Base-by-base conservation (phyloP, 768 basidiomycete species). In the Austroboletus festivus region DNA sequence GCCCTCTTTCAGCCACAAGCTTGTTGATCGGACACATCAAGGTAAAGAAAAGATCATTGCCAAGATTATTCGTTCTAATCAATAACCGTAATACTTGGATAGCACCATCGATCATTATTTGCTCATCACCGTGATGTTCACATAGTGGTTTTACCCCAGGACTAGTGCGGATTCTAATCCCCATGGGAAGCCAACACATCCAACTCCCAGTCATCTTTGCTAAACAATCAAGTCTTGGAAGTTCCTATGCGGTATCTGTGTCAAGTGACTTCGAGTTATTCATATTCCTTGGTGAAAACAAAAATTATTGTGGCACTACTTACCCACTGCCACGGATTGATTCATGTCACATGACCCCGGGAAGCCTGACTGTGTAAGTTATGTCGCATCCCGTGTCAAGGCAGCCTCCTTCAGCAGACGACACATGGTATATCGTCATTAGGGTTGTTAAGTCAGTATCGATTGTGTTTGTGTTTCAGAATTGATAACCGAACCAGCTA, bases 41-140 rank as follows among this genome's bases (percentile, higher is more conserved):
- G 55, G 62, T 57, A 42, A 50, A 22, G 12, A 6, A n/a, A 13
- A 16, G 7, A n/a, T 18, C 18, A 15, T 23, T 19, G 21, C 38
- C 18, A 10, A 10, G 3, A 4, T 24, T 19, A 19, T 13, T 26
- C n/a, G 19, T 21, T 22, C 11, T 30, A 23, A 20, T 35, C 3
- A 46, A 2, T 38, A 42, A 24, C 38, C 7, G 12, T 19, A 28
- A 38, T 44, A n/a, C 3, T 42, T 31, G 64, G 59, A 48, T 47
- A 21, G 60, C 58, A 22, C 38, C 62, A 40, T 52, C 60, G 7
- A 24, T 60, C 15, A 30, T 65, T 13, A 44, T 54, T 21, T 67
- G 21, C 55, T 60, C 16, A 41, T 67, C 26, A 44, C 58, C 35
- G 42, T 51, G 41, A 51, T 46, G 13, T 55, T 59, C n/a, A 34